Base-by-base conservation (phyloP, 2,329 filamentous ascomycete genomes). In the Aureobasidium sp. region DNA sequence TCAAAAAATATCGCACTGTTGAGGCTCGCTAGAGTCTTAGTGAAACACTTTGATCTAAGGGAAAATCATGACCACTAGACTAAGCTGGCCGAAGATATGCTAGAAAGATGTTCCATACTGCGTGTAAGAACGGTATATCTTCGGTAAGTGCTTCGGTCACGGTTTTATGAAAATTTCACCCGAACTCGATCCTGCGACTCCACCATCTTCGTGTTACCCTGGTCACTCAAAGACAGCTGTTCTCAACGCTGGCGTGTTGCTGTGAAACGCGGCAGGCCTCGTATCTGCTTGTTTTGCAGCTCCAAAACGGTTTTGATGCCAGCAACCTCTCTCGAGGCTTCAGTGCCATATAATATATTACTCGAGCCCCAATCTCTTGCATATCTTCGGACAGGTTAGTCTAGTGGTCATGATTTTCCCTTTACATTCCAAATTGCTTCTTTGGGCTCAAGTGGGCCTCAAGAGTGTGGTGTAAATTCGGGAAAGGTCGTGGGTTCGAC, bases 401-500 rank as follows among this genome's bases (percentile, higher is more conserved):
- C 47, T 49, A 49, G 47, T 32, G 47, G 29, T 49, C 7, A 49
- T 49, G 47, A 49, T 34, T 21, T 49, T 49, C 29, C 47, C 47
- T 49, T 49, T 49, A 49, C 47, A 49, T 32, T 49, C 6, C 6
- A 10, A 2, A 2, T 9, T 21, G 13, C 29, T 49, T 30, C 29
- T 7, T 21, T 21, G 10, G 5, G 16, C 7, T 49, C 47, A 34
- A 9, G 7, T 3, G 29, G 11, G 4, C 8, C 29, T 21, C n/a
- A 3, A 34, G 7, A 2, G 3, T 8, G 30, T 49, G 47, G 16
- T 32, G 47, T 49, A 49, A 49, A 21, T 25, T 11, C 47, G 47
- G 47, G 29, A 49, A 58, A 47, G 54, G 54, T 44, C 54, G 54
- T 25, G 54, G 30, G 54, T 58, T 58, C 54, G 41, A 58, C 16